Conservation (phyloP, 805 yeast species). For the Wickerhamiella lipophila region DNA sequence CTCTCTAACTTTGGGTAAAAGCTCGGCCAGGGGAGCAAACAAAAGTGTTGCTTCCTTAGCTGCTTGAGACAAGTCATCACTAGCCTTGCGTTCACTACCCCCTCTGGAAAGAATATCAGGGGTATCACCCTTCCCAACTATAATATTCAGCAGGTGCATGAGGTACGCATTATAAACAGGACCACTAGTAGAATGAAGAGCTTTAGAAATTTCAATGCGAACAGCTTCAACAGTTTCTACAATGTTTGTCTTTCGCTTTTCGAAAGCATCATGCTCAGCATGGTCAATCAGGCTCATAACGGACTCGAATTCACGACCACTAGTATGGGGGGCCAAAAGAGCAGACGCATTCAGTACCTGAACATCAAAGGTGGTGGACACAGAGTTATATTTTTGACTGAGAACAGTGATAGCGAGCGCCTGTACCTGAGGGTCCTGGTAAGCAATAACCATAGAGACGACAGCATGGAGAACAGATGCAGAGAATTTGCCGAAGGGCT, state of each 20-base stretch:
- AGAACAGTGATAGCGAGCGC: slow-evolving; percentile 69
- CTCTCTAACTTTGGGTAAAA: slow-evolving; percentile 49
- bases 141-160: slow-evolving; percentile 49
- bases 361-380: slow-evolving; percentile 18
- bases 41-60: slow-evolving; percentile 55
- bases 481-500: slow-evolving; percentile 22
- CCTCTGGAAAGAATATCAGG: background rate
- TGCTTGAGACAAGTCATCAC: slow-evolving; percentile 28
- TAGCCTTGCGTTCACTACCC: slow-evolving; percentile 39
- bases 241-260: slow-evolving; percentile 12
- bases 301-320: slow-evolving; percentile 16
- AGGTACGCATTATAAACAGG: slow-evolving; percentile 47
- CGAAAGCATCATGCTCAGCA: slow-evolving; percentile 17
- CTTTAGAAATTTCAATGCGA: slow-evolving; percentile 34
- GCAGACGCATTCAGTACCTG: slow-evolving; percentile 29
- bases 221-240: slow-evolving; percentile 37
- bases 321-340: slow-evolving; percentile 19
- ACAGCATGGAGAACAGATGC: slow-evolving; percentile 19
- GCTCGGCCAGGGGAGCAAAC: slow-evolving; percentile 60
- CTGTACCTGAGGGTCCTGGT: slow-evolving; percentile 50
- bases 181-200: slow-evolving; percentile 17
- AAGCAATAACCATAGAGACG: slow-evolving; percentile 17
- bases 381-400: slow-evolving; percentile 30
- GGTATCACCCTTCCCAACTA: slow-evolving; percentile 62
- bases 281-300: slow-evolving; percentile 16